Evolutionary conservation across 1,284 basidiomycete species (phyloP).

Genomic region (Apiotrichum laibachii): DNA sequence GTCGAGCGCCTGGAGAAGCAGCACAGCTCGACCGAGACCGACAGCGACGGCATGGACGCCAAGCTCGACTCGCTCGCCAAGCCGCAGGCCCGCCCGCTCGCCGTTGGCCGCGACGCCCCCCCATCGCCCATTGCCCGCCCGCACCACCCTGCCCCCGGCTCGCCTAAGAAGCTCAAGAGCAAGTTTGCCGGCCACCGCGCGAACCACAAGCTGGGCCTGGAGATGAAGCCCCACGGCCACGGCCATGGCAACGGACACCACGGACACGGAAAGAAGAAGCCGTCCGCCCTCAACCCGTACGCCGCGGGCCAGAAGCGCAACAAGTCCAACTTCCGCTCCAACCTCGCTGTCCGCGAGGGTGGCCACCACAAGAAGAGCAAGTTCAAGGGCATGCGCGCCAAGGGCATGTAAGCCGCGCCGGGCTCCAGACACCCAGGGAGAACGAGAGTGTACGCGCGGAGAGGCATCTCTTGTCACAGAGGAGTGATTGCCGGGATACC

Average conservation of each 20-base stretch:
- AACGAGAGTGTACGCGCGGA: too few species aligned
- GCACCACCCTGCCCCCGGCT: slow-evolving; percentile 1
- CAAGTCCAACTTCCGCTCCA: slow-evolving; percentile 1
- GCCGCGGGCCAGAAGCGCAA: slow-evolving; percentile 8
- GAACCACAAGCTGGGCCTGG: slow-evolving; percentile 1
- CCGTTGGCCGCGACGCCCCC: too few species aligned
- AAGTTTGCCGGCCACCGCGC: slow-evolving; percentile 7
- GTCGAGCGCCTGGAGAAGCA: slow-evolving; percentile 7
- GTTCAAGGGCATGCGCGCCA: slow-evolving; percentile 3
- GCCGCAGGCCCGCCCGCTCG: not conserved
- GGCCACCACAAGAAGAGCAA: slow-evolving; percentile 6
- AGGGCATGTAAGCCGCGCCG: not conserved
- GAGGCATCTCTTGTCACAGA: too few species aligned
- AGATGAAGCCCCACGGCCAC: not conserved
- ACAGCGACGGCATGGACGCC: slow-evolving; percentile 6
- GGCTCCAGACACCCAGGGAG: not conserved
- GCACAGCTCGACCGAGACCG: slow-evolving; percentile 6
- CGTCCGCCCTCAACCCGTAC: slow-evolving; percentile 19
- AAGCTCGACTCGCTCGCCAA: not conserved
- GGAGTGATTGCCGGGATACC: too few species aligned
- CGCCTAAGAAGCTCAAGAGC: slow-evolving; percentile 2
- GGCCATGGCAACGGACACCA: not conserved
- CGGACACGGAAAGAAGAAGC: slow-evolving; percentile 5
- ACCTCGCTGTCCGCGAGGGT: not conserved
- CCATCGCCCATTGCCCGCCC: slow-evolving; percentile 5